phyloP scores from a whole-genome alignment of 2,329 filamentous ascomycete genomes.

The Xylariaceae sp. region DNA sequence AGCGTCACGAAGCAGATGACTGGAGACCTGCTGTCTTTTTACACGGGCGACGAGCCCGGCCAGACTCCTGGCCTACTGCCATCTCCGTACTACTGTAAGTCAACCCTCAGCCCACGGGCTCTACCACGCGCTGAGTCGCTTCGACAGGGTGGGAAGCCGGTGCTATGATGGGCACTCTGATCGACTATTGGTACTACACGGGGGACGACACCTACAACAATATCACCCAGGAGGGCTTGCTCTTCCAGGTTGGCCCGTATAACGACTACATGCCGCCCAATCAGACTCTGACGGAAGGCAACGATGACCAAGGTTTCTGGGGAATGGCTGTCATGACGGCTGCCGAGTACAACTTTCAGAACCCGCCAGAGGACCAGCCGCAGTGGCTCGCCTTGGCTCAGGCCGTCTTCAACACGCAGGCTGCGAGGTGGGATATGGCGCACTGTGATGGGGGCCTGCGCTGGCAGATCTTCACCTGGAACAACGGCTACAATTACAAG shows the following conservation, averaged over 20 bases:
- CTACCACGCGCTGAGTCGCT: conserved; percentile 1
- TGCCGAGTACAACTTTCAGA: conserved; percentile 59
- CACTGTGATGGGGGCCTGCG: conserved; percentile 68
- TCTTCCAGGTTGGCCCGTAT: conserved; percentile 66
- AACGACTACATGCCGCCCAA: conserved; percentile 73
- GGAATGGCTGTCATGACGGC: conserved; percentile 62
- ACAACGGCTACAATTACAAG: conserved; percentile 75
- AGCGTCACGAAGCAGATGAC: conserved; percentile 42
- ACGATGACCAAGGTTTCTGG: conserved; percentile 74
- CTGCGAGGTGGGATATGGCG: conserved; percentile 60
- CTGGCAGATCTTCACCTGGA: conserved; percentile 82
- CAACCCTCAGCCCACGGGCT: not conserved
- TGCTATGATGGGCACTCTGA: conserved; percentile 61
- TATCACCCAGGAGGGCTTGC: conserved; percentile 57
- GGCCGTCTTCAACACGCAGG: conserved; percentile 75
- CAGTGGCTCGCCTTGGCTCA: conserved; percentile 67
- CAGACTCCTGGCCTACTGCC: conserved; percentile 44
- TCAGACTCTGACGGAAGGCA: conserved; percentile 60
- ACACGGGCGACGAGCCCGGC: conserved; percentile 42
- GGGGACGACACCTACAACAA: conserved; percentile 66
- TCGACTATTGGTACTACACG: conserved; percentile 84
- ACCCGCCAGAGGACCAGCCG: conserved; percentile 48
- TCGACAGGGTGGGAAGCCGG: conserved; percentile 65
- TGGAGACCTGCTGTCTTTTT: conserved; percentile 42
- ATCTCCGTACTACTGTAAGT: conserved; percentile 47